Conservation (phyloP, 1,284 basidiomycete genomes). For the Sporisorium iseilematis-ciliati region DNA sequence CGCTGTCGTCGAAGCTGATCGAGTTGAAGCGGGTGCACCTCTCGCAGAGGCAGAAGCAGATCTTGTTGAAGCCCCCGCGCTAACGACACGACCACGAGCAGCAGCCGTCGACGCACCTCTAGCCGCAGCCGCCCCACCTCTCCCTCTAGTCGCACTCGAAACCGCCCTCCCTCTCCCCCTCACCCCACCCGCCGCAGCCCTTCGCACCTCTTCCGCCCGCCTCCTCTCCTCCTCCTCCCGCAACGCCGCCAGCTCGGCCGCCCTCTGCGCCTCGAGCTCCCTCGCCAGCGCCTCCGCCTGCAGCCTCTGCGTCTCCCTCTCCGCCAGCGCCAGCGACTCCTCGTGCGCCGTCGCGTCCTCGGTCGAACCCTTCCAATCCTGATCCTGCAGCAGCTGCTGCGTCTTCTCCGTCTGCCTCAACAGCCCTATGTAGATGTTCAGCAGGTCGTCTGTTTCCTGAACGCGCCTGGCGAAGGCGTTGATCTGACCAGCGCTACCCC, state of each 20-base stretch:
- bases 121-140: conserved; percentile 17
- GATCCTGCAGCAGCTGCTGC: conserved; percentile 56
- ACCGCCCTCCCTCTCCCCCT: conserved; percentile 25
- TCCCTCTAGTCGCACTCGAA: conserved; percentile 22
- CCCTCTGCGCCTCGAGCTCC: conserved; percentile 34
- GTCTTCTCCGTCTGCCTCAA: conserved; percentile 62
- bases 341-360: conserved; percentile 55
- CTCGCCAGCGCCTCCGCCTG: conserved; percentile 41
- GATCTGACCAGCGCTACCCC: conserved; percentile 57
- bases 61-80: conserved; percentile 5
- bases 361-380: conserved; percentile 62
- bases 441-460: conserved; percentile 57
- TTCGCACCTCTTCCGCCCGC: conserved; percentile 18
- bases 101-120: conserved; percentile 24
- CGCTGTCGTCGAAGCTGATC: conserved; percentile 22
- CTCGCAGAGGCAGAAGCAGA: conserved; percentile 8
- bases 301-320: conserved; percentile 47
- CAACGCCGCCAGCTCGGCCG: conserved; percentile 21
- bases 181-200: conserved; percentile 11
- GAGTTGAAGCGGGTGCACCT: conserved; percentile 18
- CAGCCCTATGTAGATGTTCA: conserved; percentile 63
- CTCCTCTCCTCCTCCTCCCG: conserved; percentile 28
- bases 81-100: conserved; percentile 21
- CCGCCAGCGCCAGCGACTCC: conserved; percentile 38
- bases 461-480: conserved; percentile 61